Percentiles rank a stretch among this genome's conserved stretches.
phyloP scores from a whole-genome alignment of 176 grass and related monocot genomes.

The Juncus inflexus region DNA sequence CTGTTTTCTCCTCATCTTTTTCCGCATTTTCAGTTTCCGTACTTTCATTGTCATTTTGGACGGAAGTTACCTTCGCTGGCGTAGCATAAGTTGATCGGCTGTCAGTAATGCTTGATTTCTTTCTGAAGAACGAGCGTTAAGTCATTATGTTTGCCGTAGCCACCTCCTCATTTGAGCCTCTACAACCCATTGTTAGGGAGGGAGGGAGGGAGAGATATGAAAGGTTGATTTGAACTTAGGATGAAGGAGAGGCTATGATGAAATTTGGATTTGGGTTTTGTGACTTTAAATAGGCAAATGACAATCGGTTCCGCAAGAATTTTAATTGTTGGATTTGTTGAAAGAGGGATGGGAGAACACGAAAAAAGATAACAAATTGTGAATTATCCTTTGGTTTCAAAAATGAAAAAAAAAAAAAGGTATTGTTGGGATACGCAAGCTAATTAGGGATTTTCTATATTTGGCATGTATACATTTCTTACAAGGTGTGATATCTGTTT shows the following conservation, averaged over 20 bases:
- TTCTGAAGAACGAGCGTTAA: slow-evolving; percentile 48
- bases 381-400: slow-evolving; percentile 9
- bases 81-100: slow-evolving; percentile 15
- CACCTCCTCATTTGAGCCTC: slow-evolving; percentile 78
- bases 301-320: slow-evolving; percentile 32
- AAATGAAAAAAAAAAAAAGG: slow-evolving; percentile 6
- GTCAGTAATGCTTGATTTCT: slow-evolving; percentile 42
- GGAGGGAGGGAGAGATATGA: neutral
- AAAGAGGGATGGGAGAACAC: slow-evolving; percentile 16
- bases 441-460: slow-evolving; percentile 5
- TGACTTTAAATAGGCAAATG: slow-evolving; percentile 28
- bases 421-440: slow-evolving; percentile 16
- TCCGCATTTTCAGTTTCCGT: neutral
- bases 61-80: neutral
- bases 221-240: slow-evolving; percentile 9
- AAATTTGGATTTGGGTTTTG: slow-evolving; percentile 33
- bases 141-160: slow-evolving; percentile 53
- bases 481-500: slow-evolving; percentile 13
- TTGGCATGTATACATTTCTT: neutral
- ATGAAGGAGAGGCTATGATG: slow-evolving; percentile 25
- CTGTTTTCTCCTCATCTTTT: slow-evolving; percentile 9
- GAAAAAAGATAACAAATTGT: slow-evolving; percentile 4
- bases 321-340: slow-evolving; percentile 11
- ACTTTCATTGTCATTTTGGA: neutral
- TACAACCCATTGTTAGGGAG: slow-evolving; percentile 58